Conservation (phyloP, 805 yeast genomes). For the Huiozyma naganishii region DNA sequence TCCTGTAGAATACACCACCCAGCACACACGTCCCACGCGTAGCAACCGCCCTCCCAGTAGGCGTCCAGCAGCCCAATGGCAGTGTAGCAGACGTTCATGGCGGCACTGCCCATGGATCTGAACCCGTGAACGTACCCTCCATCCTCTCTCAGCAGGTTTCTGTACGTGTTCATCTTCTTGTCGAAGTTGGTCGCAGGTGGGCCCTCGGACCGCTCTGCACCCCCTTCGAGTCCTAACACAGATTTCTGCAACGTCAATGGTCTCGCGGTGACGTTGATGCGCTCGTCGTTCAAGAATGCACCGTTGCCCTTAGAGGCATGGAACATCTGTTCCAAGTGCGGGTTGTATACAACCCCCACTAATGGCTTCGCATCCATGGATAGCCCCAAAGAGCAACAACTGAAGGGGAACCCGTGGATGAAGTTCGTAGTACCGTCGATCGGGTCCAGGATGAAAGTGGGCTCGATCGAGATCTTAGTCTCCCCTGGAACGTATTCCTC, state of each 20-base stretch:
- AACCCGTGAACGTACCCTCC: conserved; percentile 55
- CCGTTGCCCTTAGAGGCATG: conserved; percentile 48
- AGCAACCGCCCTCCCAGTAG: conserved; percentile 66
- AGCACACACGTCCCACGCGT: conserved; percentile 62
- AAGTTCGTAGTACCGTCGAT: conserved; percentile 60
- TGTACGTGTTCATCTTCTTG: conserved; percentile 39
- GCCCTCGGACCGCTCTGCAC: conserved; percentile 48
- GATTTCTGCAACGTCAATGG: conserved; percentile 40
- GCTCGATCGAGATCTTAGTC: conserved; percentile 37
- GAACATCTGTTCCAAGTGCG: conserved; percentile 42
- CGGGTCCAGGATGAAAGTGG: conserved; percentile 57
- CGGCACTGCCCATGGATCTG: conserved; percentile 54
- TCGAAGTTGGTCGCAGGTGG: conserved; percentile 37
- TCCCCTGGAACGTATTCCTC: conserved; percentile 44
- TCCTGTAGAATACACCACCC: conserved; percentile 53
- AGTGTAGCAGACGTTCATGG: conserved; percentile 47
- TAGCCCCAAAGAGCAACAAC: conserved; percentile 52
- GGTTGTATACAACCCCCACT: conserved; percentile 60
- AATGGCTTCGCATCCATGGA: conserved; percentile 37
- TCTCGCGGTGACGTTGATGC: conserved; percentile 25
- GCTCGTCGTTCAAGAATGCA: conserved; percentile 38
- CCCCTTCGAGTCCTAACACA: conserved; percentile 50
- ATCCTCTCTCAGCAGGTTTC: conserved; percentile 34
- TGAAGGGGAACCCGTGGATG: conserved; percentile 50
- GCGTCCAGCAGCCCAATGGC: conserved; percentile 50